Conservation (phyloP, 306 rosid genomes). For the Malus orientalis region DNA sequence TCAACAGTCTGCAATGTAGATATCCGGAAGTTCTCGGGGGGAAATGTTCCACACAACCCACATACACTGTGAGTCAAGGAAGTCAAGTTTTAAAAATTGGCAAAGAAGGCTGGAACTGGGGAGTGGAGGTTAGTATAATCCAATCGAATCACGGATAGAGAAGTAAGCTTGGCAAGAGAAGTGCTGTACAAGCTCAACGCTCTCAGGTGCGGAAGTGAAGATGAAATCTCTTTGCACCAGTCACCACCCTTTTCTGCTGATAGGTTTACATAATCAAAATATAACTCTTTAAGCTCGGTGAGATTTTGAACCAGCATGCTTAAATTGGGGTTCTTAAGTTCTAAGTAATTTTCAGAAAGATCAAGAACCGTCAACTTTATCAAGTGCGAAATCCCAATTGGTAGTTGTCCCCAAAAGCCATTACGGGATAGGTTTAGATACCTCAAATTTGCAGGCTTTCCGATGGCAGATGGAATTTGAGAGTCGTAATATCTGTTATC, state of each 20-base stretch:
- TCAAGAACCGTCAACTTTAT: background rate
- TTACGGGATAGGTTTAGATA: background rate
- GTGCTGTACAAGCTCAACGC: background rate
- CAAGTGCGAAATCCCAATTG: background rate
- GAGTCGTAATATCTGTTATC: background rate
- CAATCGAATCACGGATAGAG: background rate
- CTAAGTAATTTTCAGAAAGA: background rate
- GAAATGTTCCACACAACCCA: background rate
- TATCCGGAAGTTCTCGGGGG: background rate
- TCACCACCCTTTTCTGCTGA: background rate
- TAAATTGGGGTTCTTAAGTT: background rate
- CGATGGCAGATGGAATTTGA: background rate
- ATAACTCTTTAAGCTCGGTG: background rate
- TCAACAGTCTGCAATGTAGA: background rate
- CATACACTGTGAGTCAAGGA: background rate
- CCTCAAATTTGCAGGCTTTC: background rate
- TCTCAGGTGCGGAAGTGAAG: background rate
- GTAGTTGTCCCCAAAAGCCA: background rate
- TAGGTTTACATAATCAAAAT: background rate
- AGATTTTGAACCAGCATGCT: background rate
- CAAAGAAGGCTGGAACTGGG: background rate
- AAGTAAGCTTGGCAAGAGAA: background rate
- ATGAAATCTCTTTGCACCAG: background rate
- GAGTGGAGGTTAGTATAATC: too few relatives aligned
- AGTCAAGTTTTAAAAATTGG: background rate